These are phyloP conservation scores for Acacia crassicarpa DNA, from an alignment of 306 rosid genomes.

Conservation along the genomic window DNA sequence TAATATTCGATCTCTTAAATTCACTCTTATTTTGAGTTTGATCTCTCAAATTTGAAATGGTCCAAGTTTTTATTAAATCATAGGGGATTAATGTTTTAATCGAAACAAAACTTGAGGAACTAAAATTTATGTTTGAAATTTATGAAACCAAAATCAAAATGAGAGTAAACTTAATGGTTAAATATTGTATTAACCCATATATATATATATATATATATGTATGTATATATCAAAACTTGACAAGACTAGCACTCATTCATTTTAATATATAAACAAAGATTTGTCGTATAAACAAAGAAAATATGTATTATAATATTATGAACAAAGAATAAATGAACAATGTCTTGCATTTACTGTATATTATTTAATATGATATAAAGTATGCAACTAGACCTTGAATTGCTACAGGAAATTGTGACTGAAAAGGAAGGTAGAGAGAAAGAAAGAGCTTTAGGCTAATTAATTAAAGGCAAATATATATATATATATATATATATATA, in stretches of 20 bases:
- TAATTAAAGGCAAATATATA: constrained; percentile 31
- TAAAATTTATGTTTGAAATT: too few relatives aligned
- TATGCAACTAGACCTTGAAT: not conserved
- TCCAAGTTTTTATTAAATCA: too few relatives aligned
- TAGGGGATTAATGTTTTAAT: too few relatives aligned
- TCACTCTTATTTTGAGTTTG: too few relatives aligned
- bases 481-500: not conserved
- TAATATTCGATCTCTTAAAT: too few relatives aligned
- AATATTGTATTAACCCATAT: too few relatives aligned
- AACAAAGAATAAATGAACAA: not conserved
- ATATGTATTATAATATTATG: not conserved
- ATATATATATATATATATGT: too few relatives aligned
- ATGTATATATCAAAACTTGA: too few relatives aligned
- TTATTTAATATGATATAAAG: not conserved
- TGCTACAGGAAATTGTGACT: constrained; percentile 12
- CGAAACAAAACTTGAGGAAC: too few relatives aligned
- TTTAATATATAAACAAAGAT: not conserved
- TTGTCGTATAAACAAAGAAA: not conserved
- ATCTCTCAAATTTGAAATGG: too few relatives aligned
- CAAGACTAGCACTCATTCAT: not conserved
- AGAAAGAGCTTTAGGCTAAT: constrained; percentile 14
- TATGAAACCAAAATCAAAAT: too few relatives aligned
- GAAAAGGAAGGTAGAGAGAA: not conserved
- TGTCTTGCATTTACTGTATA: not conserved
- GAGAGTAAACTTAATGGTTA: too few relatives aligned